A percentile compares a stretch with the other conserved stretches of the same genome.
Evolutionary conservation across 2,329 filamentous ascomycete species (phyloP).

Genomic region (Alternaria triticimaculans): DNA sequence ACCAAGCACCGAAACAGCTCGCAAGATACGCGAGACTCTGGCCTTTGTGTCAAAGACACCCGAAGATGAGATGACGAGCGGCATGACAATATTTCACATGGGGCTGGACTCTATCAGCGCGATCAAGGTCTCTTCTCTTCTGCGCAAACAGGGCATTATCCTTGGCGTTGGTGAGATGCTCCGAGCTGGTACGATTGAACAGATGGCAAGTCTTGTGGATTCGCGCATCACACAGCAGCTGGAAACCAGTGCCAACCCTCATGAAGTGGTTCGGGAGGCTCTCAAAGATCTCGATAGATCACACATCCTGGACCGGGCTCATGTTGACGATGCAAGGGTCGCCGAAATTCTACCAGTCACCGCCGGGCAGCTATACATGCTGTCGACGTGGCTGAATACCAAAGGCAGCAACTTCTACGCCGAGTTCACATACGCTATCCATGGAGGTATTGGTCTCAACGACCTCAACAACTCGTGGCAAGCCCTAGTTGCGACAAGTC

Average conservation of each 20-base stretch:
- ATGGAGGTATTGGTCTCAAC: constrained; percentile 46
- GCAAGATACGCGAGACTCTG: constrained; percentile 55
- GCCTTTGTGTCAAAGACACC: constrained; percentile 67
- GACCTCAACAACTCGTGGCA: constrained; percentile 67
- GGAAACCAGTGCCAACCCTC: constrained; percentile 2
- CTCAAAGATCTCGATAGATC: constrained; percentile 51
- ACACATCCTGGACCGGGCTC: constrained; percentile 49
- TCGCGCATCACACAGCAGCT: constrained; percentile 4
- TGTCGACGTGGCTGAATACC: constrained; percentile 76
- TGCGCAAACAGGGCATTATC: constrained; percentile 68
- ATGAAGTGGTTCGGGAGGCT: constrained; percentile 13
- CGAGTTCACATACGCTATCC: constrained; percentile 68
- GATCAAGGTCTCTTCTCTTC: constrained; percentile 78
- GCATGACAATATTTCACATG: constrained; percentile 77
- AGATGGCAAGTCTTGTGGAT: constrained; percentile 62
- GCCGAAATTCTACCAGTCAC: constrained; percentile 71
- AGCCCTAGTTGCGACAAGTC: constrained; percentile 59
- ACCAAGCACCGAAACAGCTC: constrained; percentile 44
- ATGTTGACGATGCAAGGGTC: constrained; percentile 56
- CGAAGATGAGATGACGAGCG: constrained; percentile 62
- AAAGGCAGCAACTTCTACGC: constrained; percentile 74
- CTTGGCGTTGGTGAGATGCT: constrained; percentile 76
- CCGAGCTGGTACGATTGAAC: constrained; percentile 66
- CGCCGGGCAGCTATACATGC: constrained; percentile 81
- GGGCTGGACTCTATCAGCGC: constrained; percentile 92